Percentiles rank a stretch among this genome's conserved stretches.
Evolutionary conservation across 1,284 basidiomycete genomes (phyloP).

Genomic region (Cryptococcus depauperatus): DNA sequence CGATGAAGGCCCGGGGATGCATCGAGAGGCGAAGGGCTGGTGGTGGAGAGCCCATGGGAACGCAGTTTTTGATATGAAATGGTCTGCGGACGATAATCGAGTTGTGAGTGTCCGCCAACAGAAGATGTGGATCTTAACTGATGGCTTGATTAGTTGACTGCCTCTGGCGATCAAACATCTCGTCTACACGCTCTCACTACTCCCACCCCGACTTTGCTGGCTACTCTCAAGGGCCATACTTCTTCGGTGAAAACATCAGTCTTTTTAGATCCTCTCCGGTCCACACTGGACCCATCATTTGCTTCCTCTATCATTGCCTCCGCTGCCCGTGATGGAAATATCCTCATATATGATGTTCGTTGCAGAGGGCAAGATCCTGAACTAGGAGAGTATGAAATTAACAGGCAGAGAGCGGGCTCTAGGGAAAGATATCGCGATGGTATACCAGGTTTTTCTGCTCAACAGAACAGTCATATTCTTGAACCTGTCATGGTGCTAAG

Average conservation of each 20-base stretch:
- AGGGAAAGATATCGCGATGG: conserved; percentile 25
- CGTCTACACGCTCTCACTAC: conserved; percentile 31
- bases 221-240: conserved; percentile 39
- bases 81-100: conserved; percentile 57
- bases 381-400: not conserved
- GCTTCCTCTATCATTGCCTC: conserved; percentile 33
- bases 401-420: not conserved
- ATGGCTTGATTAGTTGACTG: conserved; percentile 30
- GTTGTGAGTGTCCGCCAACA: conserved; percentile 22
- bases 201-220: conserved; percentile 19
- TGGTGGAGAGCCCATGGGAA: conserved; percentile 57
- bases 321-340: conserved; percentile 44
- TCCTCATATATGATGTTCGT: conserved; percentile 44
- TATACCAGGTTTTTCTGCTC: conserved; percentile 24
- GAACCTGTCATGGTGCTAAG: conserved; percentile 30
- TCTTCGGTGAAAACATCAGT: conserved; percentile 39
- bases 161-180: conserved; percentile 40
- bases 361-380: conserved; percentile 20
- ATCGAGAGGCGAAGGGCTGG: conserved; percentile 24
- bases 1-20: conserved; percentile 21
- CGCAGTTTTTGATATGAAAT: conserved; percentile 69
- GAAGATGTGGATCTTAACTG: not conserved
- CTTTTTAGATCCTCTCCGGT: conserved; percentile 33
- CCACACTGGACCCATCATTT: conserved; percentile 6
- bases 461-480: conserved; percentile 12